A percentile compares a stretch with the other conserved stretches of the same genome.
Conservation (phyloP, 192 early-diverging fungal genomes). For the Dissophora ornata region DNA sequence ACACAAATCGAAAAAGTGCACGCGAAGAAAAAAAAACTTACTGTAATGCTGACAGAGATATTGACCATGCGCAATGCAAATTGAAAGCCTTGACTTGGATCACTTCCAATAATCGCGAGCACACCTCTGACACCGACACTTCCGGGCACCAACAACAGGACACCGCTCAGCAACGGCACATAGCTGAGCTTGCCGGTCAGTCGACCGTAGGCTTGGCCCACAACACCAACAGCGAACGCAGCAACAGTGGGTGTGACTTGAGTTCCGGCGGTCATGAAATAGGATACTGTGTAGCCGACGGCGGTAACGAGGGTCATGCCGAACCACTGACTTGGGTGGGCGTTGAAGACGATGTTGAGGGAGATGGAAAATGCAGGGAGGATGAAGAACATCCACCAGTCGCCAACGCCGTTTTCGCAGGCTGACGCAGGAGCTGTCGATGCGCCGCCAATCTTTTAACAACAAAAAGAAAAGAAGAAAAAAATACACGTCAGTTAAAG, state of each 20-base stretch:
- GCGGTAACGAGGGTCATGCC: slow-evolving; percentile 51
- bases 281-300: slow-evolving; percentile 40
- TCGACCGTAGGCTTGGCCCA: slow-evolving; percentile 51
- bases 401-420: slow-evolving; percentile 38
- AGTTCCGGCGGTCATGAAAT: slow-evolving; percentile 30
- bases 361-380: slow-evolving; percentile 43
- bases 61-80: slow-evolving; percentile 57
- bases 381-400: slow-evolving; percentile 52
- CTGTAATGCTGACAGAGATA: slow-evolving; percentile 50
- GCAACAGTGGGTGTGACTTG: slow-evolving; percentile 29
- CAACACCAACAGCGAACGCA: slow-evolving; percentile 53
- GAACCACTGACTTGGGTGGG: slow-evolving; percentile 49
- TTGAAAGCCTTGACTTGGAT: slow-evolving; percentile 32
- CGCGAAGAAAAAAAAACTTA: too few species aligned
- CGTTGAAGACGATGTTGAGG: slow-evolving; percentile 58
- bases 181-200: slow-evolving; percentile 51
- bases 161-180: slow-evolving; percentile 56
- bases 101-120: slow-evolving; percentile 44
- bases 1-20: too few species aligned
- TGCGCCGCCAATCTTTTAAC: slow-evolving; percentile 15
- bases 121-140: slow-evolving; percentile 54
- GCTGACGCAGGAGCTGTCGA: slow-evolving; percentile 19
- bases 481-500: too few species aligned
- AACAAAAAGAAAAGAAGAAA: too few species aligned
- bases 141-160: slow-evolving; percentile 55